Conservation (phyloP, 2,329 filamentous ascomycete species). For the Ilyonectria destructans region DNA sequence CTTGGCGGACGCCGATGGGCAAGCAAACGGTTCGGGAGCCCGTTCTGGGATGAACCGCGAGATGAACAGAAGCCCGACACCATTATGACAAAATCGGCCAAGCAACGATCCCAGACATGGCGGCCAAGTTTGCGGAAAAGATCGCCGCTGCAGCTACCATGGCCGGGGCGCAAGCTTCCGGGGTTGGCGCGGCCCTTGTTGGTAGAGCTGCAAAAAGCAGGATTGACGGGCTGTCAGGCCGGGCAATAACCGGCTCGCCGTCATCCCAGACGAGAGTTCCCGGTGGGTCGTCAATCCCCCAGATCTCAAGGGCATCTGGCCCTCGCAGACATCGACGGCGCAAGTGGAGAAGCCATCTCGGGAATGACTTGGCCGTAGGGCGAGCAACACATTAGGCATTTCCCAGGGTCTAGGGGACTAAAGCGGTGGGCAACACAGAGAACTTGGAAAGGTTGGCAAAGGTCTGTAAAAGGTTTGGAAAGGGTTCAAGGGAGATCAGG, state of each 20-base stretch:
- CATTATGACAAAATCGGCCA: background rate
- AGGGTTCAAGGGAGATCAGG: background rate
- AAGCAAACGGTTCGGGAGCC: background rate
- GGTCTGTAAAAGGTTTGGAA: background rate
- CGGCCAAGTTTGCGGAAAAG: slow-evolving; percentile 13
- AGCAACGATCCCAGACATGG: slow-evolving; percentile 14
- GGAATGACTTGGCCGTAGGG: slow-evolving; percentile 1
- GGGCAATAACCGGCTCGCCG: background rate
- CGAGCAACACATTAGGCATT: background rate
- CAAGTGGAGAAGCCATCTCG: background rate
- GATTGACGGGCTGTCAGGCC: slow-evolving; percentile 15
- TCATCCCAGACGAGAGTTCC: background rate
- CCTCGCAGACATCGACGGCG: background rate
- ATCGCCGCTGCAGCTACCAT: slow-evolving; percentile 27
- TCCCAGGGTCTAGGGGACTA: background rate
- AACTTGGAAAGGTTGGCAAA: background rate
- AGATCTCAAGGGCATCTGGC: background rate
- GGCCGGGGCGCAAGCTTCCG: slow-evolving; percentile 20
- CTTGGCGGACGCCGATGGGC: slow-evolving; percentile 14
- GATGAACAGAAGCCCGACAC: background rate
- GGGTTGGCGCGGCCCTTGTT: slow-evolving; percentile 23
- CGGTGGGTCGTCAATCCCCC: slow-evolving; percentile 3
- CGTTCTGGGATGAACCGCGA: slow-evolving; percentile 3
- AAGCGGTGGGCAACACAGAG: too few species aligned
- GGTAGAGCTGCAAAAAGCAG: slow-evolving; percentile 24